Percentiles rank a stretch among this genome's conserved stretches.
Evolutionary conservation across 345 rosid species (phyloP).

Genomic region (Punica granatum): DNA sequence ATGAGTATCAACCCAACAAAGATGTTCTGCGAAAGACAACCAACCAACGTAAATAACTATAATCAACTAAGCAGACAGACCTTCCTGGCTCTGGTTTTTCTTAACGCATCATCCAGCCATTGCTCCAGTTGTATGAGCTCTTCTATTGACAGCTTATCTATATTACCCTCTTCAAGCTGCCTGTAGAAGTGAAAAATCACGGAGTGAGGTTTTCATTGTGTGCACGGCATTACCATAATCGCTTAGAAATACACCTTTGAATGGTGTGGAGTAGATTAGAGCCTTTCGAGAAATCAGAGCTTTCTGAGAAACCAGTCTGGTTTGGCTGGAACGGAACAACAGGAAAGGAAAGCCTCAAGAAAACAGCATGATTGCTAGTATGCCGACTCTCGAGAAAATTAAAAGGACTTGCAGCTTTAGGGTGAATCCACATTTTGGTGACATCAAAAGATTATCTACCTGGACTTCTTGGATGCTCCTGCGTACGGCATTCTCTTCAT

Average conservation of each 20-base stretch:
- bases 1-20: too few species aligned
- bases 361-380: too few species aligned
- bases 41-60: too few species aligned
- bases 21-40: too few species aligned
- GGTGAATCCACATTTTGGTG: too few species aligned
- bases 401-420: background rate
- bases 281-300: background rate
- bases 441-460: constrained; percentile 4
- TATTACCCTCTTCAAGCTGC: constrained; percentile 3
- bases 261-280: constrained; percentile 9
- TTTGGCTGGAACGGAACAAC: background rate
- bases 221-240: background rate
- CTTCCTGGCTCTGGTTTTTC: constrained; percentile 7
- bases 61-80: background rate
- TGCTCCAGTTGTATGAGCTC: background rate
- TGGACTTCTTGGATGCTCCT: constrained; percentile 11
- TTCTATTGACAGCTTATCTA: background rate
- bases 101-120: background rate
- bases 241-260: constrained; percentile 9
- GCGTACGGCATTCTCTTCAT: constrained; percentile 13
- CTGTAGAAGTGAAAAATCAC: background rate
- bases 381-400: too few species aligned
- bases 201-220: background rate
- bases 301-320: background rate
- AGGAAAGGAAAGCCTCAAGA: background rate